Evolutionary conservation across 345 rosid species (phyloP).

Genomic region (Physaria fendleri): DNA sequence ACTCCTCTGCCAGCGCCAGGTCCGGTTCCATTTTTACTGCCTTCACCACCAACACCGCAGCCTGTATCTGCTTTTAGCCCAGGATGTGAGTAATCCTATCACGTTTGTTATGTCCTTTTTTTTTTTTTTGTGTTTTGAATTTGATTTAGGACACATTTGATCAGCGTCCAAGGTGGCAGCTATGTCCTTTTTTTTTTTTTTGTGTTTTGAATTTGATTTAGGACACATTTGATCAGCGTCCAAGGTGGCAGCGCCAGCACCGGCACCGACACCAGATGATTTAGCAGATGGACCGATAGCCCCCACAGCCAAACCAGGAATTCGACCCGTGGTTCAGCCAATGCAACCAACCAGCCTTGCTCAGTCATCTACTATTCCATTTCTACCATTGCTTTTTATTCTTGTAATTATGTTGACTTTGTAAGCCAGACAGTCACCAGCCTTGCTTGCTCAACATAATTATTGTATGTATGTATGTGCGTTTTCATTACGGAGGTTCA

Average conservation of each 20-base stretch:
- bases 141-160: not conserved
- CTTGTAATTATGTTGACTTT: not conserved
- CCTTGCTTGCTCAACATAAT: too few species aligned
- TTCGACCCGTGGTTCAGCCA: conserved; percentile 28
- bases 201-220: not conserved
- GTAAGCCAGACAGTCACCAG: too few species aligned
- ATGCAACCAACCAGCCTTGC: conserved; percentile 26
- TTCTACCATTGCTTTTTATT: conserved; percentile 14
- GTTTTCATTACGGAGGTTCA: not conserved
- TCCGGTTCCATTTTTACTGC: conserved; percentile 48
- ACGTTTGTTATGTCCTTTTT: not conserved
- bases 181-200: too few species aligned
- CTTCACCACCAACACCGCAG: conserved; percentile 56
- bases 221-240: conserved; percentile 15
- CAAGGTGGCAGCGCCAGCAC: conserved; percentile 6
- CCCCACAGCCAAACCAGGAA: conserved; percentile 16
- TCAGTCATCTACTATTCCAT: conserved; percentile 8
- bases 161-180: conserved; percentile 24
- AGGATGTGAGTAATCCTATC: conserved; percentile 34
- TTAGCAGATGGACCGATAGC: not conserved
- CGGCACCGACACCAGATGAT: not conserved
- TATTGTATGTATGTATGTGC: not conserved
- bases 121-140: not conserved
- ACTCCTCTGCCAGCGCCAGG: conserved; percentile 89
- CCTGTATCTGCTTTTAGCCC: conserved; percentile 44